phyloP scores from a whole-genome alignment of 441 rosid species.

The Pelargonium myrrhifolium region DNA sequence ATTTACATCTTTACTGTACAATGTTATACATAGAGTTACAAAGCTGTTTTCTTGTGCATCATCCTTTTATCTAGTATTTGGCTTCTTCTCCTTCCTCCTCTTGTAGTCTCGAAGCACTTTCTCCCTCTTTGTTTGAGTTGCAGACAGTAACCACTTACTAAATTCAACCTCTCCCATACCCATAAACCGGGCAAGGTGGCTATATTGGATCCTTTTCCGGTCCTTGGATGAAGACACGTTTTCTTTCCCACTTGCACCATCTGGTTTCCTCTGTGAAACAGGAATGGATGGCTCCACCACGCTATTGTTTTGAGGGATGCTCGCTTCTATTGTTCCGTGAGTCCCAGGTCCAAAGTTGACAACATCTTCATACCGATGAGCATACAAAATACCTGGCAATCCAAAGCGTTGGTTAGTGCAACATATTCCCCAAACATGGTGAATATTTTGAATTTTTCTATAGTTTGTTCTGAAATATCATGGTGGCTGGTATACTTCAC shows the following conservation, averaged over 20 bases:
- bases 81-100: conserved; percentile 34
- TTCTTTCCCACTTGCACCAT: conserved; percentile 16
- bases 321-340: conserved; percentile 20
- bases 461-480: background rate
- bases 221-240: conserved; percentile 28
- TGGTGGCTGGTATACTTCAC: too few relatives aligned
- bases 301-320: conserved; percentile 22
- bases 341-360: conserved; percentile 42
- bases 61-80: background rate
- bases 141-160: conserved; percentile 73
- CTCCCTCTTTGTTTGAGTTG: conserved; percentile 45
- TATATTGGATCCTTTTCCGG: conserved; percentile 40
- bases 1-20: background rate
- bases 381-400: conserved; percentile 61
- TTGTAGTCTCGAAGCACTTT: conserved; percentile 44
- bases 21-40: background rate
- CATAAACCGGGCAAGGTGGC: conserved; percentile 51
- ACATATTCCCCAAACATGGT: background rate
- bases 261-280: conserved; percentile 20
- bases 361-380: conserved; percentile 84
- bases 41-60: background rate
- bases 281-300: background rate
- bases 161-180: conserved; percentile 63
- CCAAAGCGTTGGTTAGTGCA: background rate
- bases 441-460: background rate